Conservation (phyloP, 495 filamentous ascomycete species). For the Gamarada debralockiae region DNA sequence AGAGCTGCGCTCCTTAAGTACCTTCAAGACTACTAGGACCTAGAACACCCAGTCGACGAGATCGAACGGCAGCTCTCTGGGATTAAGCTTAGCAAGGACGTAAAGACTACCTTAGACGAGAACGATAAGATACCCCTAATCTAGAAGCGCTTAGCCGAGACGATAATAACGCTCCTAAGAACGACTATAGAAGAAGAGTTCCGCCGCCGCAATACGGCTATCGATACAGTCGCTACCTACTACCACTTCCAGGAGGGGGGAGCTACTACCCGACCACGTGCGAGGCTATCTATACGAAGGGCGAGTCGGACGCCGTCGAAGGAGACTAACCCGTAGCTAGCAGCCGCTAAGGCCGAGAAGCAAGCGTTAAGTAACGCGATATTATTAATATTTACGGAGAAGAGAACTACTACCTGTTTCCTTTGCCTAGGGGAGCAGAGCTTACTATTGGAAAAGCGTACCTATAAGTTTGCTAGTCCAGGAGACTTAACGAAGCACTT, state of each 20-base stretch:
- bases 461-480: conserved; percentile 28
- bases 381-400: conserved; percentile 27
- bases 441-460: conserved; percentile 27
- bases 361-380: conserved; percentile 29
- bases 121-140: conserved; percentile 19
- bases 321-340: conserved; percentile 15
- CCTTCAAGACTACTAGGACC: conserved; percentile 25
- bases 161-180: conserved; percentile 29
- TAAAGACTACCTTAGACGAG: conserved; percentile 18
- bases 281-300: conserved; percentile 22
- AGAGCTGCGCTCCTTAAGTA: conserved; percentile 27
- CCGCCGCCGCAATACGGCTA: conserved; percentile 28
- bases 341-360: conserved; percentile 23
- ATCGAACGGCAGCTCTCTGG: conserved; percentile 27
- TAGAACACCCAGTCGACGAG: conserved; percentile 30
- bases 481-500: conserved; percentile 39
- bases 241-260: conserved; percentile 31
- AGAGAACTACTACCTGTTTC: conserved; percentile 36
- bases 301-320: conserved; percentile 16
- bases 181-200: conserved; percentile 32
- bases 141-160: conserved; percentile 30
- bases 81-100: conserved; percentile 22
- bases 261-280: conserved; percentile 22
- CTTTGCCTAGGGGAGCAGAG: conserved; percentile 33
- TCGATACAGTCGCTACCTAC: conserved; percentile 33